Conservation (phyloP, 345 rosid genomes). For the Euphorbia lathyris region DNA sequence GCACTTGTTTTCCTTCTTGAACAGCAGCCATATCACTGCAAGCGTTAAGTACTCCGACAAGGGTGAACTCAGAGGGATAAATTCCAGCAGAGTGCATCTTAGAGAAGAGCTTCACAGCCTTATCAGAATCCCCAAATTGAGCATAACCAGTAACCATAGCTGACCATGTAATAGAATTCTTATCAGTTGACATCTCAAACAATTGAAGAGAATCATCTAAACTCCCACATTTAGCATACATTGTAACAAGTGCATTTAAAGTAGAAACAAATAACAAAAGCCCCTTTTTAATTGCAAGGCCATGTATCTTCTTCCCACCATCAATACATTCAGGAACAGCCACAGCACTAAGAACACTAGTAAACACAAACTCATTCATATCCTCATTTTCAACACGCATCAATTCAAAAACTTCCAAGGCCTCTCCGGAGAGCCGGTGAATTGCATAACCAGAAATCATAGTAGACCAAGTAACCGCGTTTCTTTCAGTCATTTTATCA, state of each 20-base stretch:
- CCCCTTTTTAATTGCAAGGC: conserved; percentile 50
- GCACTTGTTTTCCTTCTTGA: conserved; percentile 72
- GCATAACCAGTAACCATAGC: conserved; percentile 85
- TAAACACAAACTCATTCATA: conserved; percentile 61
- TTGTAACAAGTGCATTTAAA: conserved; percentile 64
- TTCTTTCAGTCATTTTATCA: conserved; percentile 58
- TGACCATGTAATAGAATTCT: conserved; percentile 80
- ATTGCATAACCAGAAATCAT: conserved; percentile 76
- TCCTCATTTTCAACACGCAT: conserved; percentile 45
- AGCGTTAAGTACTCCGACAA: conserved; percentile 79
- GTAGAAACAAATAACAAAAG: conserved; percentile 48
- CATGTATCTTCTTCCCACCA: conserved; percentile 58
- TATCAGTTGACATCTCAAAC: conserved; percentile 59
- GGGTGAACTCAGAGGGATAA: conserved; percentile 60
- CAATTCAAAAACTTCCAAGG: conserved; percentile 39
- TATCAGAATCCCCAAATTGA: conserved; percentile 61
- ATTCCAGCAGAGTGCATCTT: conserved; percentile 62
- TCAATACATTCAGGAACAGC: conserved; percentile 39
- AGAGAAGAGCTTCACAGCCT: conserved; percentile 58
- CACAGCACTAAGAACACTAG: conserved; percentile 66
- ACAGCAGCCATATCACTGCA: conserved; percentile 59
- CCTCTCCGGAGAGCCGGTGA: conserved; percentile 41
- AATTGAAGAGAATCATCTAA: conserved; percentile 51
- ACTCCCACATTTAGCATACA: conserved; percentile 71
- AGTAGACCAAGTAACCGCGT: conserved; percentile 58